Conservation (phyloP, 2,329 filamentous ascomycete genomes). For the Colletotrichum gigasporum region DNA sequence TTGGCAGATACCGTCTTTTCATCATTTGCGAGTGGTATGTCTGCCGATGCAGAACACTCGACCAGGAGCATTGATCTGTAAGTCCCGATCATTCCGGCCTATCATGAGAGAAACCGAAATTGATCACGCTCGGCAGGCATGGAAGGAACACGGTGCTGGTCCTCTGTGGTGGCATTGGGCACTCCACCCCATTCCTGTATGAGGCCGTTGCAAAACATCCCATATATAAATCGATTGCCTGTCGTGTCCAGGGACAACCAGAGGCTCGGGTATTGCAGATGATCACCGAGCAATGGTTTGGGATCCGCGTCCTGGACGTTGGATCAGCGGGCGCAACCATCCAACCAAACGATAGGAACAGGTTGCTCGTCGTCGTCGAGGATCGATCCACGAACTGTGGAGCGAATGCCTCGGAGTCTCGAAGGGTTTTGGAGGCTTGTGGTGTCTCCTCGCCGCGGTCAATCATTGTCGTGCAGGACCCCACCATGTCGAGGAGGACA, state of each 20-base stretch:
- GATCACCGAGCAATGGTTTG: slow-evolving; percentile 44
- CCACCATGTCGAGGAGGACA: slow-evolving; percentile 54
- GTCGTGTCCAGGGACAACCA: slow-evolving; percentile 43
- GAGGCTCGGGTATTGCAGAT: slow-evolving; percentile 49
- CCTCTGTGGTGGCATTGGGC: slow-evolving; percentile 54
- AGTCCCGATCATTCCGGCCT: background rate
- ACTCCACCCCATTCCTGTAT: slow-evolving; percentile 53
- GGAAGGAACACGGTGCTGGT: slow-evolving; percentile 39
- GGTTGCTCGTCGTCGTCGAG: slow-evolving; percentile 46
- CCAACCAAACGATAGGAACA: background rate
- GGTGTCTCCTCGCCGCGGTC: slow-evolving; percentile 36
- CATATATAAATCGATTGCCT: slow-evolving; percentile 37
- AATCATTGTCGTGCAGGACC: slow-evolving; percentile 52
- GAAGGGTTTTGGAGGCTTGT: slow-evolving; percentile 43
- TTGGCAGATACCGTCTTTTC: slow-evolving; percentile 20
- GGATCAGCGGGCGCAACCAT: background rate
- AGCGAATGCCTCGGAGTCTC: slow-evolving; percentile 49
- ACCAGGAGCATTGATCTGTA: background rate
- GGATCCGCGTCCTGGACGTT: background rate
- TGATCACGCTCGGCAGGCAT: background rate
- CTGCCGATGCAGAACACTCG: background rate
- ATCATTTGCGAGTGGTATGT: background rate
- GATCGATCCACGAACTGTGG: slow-evolving; percentile 56
- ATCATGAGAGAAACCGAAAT: background rate
- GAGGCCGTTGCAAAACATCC: slow-evolving; percentile 46